Conservation (phyloP, 1,139 yeast genomes). For the Geotrichum citri-aurantii region DNA sequence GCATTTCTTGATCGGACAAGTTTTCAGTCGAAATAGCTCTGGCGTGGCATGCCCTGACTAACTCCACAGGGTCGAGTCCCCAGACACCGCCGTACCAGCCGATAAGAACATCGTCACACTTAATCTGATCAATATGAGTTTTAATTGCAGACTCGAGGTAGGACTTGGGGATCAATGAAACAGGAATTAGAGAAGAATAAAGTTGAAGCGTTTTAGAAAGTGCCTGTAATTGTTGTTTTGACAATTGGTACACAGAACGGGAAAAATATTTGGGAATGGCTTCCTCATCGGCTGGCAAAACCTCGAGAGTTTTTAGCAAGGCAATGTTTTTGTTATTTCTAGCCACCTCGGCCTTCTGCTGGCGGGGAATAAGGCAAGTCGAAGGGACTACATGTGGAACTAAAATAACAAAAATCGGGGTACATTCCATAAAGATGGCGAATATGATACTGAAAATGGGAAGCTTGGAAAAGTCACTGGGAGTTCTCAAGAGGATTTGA, state of each 20-base stretch:
- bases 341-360: slow-evolving; percentile 32
- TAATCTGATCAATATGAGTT: slow-evolving; percentile 25
- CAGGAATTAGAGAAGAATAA: slow-evolving; percentile 10
- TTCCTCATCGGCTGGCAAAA: slow-evolving; percentile 4
- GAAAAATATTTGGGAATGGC: slow-evolving; percentile 5
- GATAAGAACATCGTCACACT: slow-evolving; percentile 30
- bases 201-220: slow-evolving; percentile 3
- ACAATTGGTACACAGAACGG: slow-evolving; percentile 5
- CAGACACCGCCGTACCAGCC: slow-evolving; percentile 32
- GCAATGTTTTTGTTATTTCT: slow-evolving; percentile 18
- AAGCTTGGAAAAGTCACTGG: slow-evolving; percentile 50
- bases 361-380: slow-evolving; percentile 58
- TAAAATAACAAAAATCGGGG: slow-evolving; percentile 53
- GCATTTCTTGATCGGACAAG: slow-evolving; percentile 16
- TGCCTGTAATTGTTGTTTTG: slow-evolving; percentile 1
- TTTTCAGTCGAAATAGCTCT: slow-evolving; percentile 26
- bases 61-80: slow-evolving; percentile 26
- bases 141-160: slow-evolving; percentile 18
- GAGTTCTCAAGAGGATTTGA: slow-evolving; percentile 54
- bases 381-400: slow-evolving; percentile 64
- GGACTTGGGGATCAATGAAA: slow-evolving; percentile 6
- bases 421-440: slow-evolving; percentile 54
- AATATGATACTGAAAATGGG: slow-evolving; percentile 59
- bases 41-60: slow-evolving; percentile 29
- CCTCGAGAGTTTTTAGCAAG: slow-evolving; percentile 12